Conservation (phyloP, 2,329 filamentous ascomycete genomes). For the Alternaria longipes region DNA sequence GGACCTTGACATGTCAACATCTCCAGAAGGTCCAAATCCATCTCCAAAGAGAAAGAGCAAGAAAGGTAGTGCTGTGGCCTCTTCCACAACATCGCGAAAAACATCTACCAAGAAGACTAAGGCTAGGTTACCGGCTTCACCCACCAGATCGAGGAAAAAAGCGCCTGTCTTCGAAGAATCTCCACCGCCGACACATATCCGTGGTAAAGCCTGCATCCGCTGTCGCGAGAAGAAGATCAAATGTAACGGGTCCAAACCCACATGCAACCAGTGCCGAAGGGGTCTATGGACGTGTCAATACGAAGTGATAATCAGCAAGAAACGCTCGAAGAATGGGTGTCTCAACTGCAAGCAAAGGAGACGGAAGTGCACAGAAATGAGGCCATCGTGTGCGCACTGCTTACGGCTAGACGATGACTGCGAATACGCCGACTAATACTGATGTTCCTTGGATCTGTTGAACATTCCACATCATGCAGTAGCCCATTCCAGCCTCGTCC, state of each 20-base stretch:
- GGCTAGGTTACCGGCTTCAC: conserved; percentile 23
- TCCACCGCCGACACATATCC: conserved; percentile 19
- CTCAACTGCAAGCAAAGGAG: conserved; percentile 40
- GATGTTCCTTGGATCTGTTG: conserved; percentile 6
- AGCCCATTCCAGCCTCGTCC: conserved; percentile 1
- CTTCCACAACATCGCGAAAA: conserved; percentile 14
- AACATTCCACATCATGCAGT: background rate
- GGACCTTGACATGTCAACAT: conserved; percentile 34
- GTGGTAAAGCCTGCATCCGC: conserved; percentile 30
- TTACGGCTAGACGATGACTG: conserved; percentile 41
- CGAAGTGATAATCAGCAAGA: conserved; percentile 21
- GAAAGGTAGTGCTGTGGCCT: conserved; percentile 18
- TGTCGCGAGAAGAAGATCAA: conserved; percentile 44
- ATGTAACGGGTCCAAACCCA: conserved; percentile 41
- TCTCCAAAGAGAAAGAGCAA: conserved; percentile 34
- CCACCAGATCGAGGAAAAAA: conserved; percentile 27
- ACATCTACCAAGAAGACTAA: conserved; percentile 29
- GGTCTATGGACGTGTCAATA: conserved; percentile 46
- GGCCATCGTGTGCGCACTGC: conserved; percentile 41
- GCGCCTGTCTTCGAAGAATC: conserved; percentile 10
- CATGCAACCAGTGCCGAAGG: conserved; percentile 43
- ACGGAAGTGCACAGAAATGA: conserved; percentile 46
- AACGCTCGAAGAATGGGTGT: conserved; percentile 44
- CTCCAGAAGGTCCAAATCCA: conserved; percentile 27
- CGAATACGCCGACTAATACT: conserved; percentile 34